These are phyloP conservation scores for Apiospora arundinis DNA, from an alignment of 2,329 filamentous ascomycete genomes.

Conservation along the genomic window DNA sequence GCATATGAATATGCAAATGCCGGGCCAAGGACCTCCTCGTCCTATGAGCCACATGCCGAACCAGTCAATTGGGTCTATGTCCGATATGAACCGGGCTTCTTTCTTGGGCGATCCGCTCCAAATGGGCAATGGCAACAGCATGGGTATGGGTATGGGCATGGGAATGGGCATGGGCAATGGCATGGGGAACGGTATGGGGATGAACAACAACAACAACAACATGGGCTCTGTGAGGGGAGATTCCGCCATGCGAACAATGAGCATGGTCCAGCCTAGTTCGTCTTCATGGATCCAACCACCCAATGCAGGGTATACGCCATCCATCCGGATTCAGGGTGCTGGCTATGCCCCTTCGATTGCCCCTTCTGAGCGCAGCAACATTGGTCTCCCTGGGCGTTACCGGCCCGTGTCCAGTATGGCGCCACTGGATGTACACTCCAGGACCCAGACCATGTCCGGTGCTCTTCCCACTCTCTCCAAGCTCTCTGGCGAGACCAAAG, in stretches of 20 bases:
- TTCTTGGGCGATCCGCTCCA: slow-evolving; percentile 39
- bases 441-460: slow-evolving; percentile 52
- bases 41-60: slow-evolving; percentile 48
- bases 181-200: neutral
- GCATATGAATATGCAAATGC: slow-evolving; percentile 25
- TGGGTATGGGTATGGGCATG: neutral
- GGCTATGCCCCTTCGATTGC: slow-evolving; percentile 91
- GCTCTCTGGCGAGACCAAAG: slow-evolving; percentile 46
- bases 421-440: slow-evolving; percentile 41
- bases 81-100: slow-evolving; percentile 38
- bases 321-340: slow-evolving; percentile 54
- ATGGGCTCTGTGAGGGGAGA: slow-evolving; percentile 51
- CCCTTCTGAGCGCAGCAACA: slow-evolving; percentile 92
- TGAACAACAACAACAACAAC: neutral
- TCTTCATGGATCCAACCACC: slow-evolving; percentile 61
- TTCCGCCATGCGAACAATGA: slow-evolving; percentile 72
- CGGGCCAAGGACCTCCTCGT: slow-evolving; percentile 33
- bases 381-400: slow-evolving; percentile 89
- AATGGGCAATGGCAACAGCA: slow-evolving; percentile 37
- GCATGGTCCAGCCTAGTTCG: slow-evolving; percentile 77
- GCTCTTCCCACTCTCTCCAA: slow-evolving; percentile 47
- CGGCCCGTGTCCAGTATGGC: slow-evolving; percentile 79
- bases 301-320: slow-evolving; percentile 54
- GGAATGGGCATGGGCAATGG: slow-evolving; percentile 43
- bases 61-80: slow-evolving; percentile 52